Evolutionary conservation across 1,139 yeast species (phyloP).

Genomic region (Hansenula sp.): DNA sequence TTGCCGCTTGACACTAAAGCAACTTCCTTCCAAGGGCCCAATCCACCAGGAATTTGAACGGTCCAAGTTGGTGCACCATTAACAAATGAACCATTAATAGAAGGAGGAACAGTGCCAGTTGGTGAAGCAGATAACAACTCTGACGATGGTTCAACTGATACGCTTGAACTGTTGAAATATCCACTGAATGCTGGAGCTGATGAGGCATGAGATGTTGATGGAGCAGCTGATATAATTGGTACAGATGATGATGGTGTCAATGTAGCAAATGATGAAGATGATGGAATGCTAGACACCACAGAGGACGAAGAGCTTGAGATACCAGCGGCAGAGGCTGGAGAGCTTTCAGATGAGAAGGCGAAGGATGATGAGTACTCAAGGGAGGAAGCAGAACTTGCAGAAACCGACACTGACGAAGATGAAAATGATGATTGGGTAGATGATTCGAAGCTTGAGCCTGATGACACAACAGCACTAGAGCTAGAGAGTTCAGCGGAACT

Average conservation of each 20-base stretch:
- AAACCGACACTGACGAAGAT: too few relatives aligned
- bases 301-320: neutral
- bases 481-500: neutral
- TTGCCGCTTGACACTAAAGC: neutral
- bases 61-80: slow-evolving; percentile 4
- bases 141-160: neutral
- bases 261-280: neutral
- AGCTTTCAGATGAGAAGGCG: neutral
- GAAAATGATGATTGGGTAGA: neutral
- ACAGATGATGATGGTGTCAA: neutral
- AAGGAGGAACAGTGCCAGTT: neutral
- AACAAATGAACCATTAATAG: slow-evolving; percentile 3
- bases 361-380: neutral
- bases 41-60: slow-evolving; percentile 1
- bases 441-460: neutral
- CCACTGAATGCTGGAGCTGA: neutral
- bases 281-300: neutral
- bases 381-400: neutral
- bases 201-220: neutral
- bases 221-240: neutral
- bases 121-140: neutral
- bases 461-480: neutral
- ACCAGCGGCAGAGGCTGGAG: neutral
- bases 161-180: neutral
- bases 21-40: slow-evolving; percentile 2